Percentiles rank a stretch among this genome's conserved stretches.
These are phyloP conservation scores for Amylostereum chailletii DNA, from an alignment of 1,284 basidiomycete species.

Conservation along the genomic window DNA sequence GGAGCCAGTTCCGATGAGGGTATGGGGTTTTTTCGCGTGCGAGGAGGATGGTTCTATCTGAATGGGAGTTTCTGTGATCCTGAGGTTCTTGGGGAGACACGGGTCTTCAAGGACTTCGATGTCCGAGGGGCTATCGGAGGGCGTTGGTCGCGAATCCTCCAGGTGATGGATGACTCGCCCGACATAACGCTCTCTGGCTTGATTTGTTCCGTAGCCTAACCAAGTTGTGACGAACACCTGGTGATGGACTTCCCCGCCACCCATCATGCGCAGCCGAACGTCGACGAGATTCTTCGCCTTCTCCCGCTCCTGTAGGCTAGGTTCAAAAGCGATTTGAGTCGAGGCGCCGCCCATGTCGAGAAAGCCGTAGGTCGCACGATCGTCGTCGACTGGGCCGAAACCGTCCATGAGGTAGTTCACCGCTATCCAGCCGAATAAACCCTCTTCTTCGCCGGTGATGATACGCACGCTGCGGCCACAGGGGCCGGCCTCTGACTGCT, in stretches of 20 bases:
- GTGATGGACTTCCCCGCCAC: slow-evolving; percentile 83
- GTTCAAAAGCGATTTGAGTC: slow-evolving; percentile 97
- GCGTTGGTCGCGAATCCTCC: slow-evolving; percentile 28
- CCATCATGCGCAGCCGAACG: slow-evolving; percentile 75
- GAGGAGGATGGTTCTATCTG: slow-evolving; percentile 30
- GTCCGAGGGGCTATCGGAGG: slow-evolving; percentile 15
- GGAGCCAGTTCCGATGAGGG: slow-evolving; percentile 82
- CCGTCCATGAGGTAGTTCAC: slow-evolving; percentile 99
- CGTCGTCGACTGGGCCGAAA: slow-evolving; percentile 58
- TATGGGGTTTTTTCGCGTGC: slow-evolving; percentile 43
- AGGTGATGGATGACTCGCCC: slow-evolving; percentile 53
- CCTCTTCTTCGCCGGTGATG: slow-evolving; percentile 97
- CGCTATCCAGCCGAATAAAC: slow-evolving; percentile 96
- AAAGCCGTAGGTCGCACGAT: slow-evolving; percentile 88
- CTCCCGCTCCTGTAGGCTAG: slow-evolving; percentile 44
- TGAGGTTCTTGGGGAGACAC: slow-evolving; percentile 79
- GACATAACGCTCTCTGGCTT: slow-evolving; percentile 88
- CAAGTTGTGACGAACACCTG: slow-evolving; percentile 97
- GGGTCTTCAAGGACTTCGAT: slow-evolving; percentile 66
- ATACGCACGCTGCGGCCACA: slow-evolving; percentile 89
- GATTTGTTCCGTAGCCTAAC: slow-evolving; percentile 97
- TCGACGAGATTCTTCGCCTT: slow-evolving; percentile 63
- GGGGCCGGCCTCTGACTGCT: slow-evolving; percentile 53
- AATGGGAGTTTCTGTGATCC: slow-evolving; percentile 44
- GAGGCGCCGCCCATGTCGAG: slow-evolving; percentile 99